These are phyloP conservation scores for Ormosia emarginata DNA, from an alignment of 306 rosid species.

Conservation along the genomic window DNA sequence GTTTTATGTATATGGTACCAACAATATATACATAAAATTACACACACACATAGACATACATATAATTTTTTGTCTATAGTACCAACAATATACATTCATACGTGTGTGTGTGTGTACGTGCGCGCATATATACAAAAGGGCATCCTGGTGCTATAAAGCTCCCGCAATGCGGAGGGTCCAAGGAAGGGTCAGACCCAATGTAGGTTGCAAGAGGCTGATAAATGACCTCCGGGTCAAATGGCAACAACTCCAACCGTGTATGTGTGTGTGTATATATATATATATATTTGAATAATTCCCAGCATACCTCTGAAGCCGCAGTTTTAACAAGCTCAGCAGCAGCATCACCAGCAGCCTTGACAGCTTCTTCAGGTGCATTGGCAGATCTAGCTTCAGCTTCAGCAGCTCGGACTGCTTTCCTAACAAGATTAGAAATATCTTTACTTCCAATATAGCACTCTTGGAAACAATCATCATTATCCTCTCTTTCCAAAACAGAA, in stretches of 20 bases:
- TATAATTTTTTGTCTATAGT: too few species aligned
- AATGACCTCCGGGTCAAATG: too few species aligned
- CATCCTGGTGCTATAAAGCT: too few species aligned
- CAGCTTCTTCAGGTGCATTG: constrained; percentile 90
- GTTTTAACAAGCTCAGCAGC: constrained; percentile 95
- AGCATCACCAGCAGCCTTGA: constrained; percentile 92
- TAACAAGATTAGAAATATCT: constrained; percentile 73
- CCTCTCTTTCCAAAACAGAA: constrained; percentile 62
- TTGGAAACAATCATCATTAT: constrained; percentile 76
- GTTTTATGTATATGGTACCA: neutral
- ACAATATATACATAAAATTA: neutral
- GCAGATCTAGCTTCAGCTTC: constrained; percentile 96
- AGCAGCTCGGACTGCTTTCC: constrained; percentile 83
- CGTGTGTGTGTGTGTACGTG: too few species aligned
- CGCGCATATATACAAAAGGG: too few species aligned
- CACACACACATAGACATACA: too few species aligned
- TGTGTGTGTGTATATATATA: neutral
- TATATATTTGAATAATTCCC: neutral
- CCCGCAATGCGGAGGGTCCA: too few species aligned
- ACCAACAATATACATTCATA: too few species aligned
- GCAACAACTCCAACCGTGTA: too few species aligned
- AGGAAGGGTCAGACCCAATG: too few species aligned
- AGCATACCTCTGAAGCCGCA: constrained; percentile 84
- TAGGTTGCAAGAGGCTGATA: too few species aligned
- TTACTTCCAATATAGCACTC: constrained; percentile 76